Evolutionary conservation across 2,329 filamentous ascomycete genomes (phyloP).

Genomic region (Cryphonectria naterciae): DNA sequence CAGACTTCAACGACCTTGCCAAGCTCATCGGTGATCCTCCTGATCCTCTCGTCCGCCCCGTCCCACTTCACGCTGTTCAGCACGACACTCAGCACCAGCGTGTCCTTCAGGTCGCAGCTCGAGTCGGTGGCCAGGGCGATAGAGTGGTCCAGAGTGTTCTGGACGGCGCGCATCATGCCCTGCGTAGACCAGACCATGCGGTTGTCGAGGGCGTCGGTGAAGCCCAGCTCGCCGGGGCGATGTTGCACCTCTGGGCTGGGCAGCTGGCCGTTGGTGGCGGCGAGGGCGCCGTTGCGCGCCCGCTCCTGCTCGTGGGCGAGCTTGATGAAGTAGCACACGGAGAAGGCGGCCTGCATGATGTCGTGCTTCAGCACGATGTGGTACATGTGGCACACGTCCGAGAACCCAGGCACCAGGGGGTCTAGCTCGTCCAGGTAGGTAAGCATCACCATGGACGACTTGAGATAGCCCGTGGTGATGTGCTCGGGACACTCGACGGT

Average conservation of each 20-base stretch:
- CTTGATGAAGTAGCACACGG: conserved; percentile 59
- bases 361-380: conserved; percentile 57
- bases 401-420: conserved; percentile 49
- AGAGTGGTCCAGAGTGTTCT: conserved; percentile 51
- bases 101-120: conserved; percentile 55
- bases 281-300: neutral
- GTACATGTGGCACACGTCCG: conserved; percentile 56
- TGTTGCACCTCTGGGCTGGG: conserved; percentile 17
- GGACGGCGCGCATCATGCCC: conserved; percentile 48
- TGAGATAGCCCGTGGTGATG: conserved; percentile 56
- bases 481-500: conserved; percentile 53
- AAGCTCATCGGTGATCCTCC: conserved; percentile 48
- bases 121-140: conserved; percentile 48
- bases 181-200: conserved; percentile 47
- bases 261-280: conserved; percentile 26
- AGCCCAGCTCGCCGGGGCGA: conserved; percentile 37
- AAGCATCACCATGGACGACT: conserved; percentile 59
- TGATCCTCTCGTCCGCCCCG: conserved; percentile 44
- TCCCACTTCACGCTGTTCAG: conserved; percentile 49
- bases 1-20: conserved; percentile 50
- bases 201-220: conserved; percentile 40
- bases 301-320: conserved; percentile 33
- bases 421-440: conserved; percentile 60
- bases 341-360: conserved; percentile 58
- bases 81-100: conserved; percentile 53